A percentile compares a stretch with the other conserved stretches of the same genome.
These are phyloP conservation scores for Lophiotrema nucula DNA, from an alignment of 495 filamentous ascomycete species.

Conservation along the genomic window DNA sequence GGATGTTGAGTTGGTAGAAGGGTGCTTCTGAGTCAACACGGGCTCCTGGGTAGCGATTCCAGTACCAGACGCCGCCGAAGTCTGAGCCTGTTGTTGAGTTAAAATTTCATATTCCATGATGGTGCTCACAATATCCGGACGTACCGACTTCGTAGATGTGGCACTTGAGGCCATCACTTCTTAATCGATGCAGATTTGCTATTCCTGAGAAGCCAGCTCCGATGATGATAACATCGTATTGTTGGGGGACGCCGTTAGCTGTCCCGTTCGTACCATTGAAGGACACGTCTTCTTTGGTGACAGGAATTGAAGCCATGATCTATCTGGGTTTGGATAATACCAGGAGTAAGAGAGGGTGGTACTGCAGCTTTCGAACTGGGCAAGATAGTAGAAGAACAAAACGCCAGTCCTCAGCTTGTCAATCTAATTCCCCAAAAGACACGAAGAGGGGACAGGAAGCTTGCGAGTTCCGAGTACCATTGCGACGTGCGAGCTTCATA, in stretches of 20 bases:
- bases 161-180: slow-evolving; percentile 43
- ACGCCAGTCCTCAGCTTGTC: no score
- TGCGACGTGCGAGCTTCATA: no score
- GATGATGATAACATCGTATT: slow-evolving; percentile 38
- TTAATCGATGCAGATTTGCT: slow-evolving; percentile 45
- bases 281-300: not conserved
- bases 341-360: no score
- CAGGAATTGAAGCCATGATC: not conserved
- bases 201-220: slow-evolving; percentile 50
- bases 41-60: slow-evolving; percentile 56
- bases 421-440: no score
- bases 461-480: no score
- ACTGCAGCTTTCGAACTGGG: no score
- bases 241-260: not conserved
- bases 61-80: slow-evolving; percentile 55
- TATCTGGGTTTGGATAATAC: no score
- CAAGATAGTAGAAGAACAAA: no score
- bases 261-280: not conserved
- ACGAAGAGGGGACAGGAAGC: no score
- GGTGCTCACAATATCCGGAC: not conserved
- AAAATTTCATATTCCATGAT: not conserved
- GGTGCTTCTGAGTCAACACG: slow-evolving; percentile 34
- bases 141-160: slow-evolving; percentile 50
- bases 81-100: slow-evolving; percentile 37
- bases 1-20: slow-evolving; percentile 33